Base-by-base conservation (phyloP, 352 stramenopile species). In the Phytophthora chlamydospora region DNA sequence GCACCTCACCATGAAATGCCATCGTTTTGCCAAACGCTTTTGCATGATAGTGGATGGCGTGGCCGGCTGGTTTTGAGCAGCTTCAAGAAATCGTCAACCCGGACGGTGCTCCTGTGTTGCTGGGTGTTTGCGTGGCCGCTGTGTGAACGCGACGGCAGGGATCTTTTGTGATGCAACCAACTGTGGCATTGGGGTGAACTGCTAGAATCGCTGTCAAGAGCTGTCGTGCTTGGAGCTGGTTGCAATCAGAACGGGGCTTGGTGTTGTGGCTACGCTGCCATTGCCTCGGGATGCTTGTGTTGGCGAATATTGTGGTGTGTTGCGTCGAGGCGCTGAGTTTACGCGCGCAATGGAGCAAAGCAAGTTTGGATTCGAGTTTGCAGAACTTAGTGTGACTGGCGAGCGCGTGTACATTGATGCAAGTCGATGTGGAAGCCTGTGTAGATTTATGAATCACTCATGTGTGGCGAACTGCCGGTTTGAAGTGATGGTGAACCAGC, bases 201-300 rank as follows among this genome's bases (percentile, higher is more conserved):
- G 39, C 7, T 1, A n/a, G 16, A 44, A 44, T 44, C 11, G 39
- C 39, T 44, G 39, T 16, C 39, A 14, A 6, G 38, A 43, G 14
- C 1, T 43, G 7, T 8, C 16, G 38, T 44, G 39, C 7, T 27
- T 44, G 39, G 39, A 44, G 39, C 14, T 44, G 39, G 39, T 44
- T 27, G 16, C 39, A 44, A 31, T 2, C 3, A 44, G 16, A 44
- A 44, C n/a, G 3, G 39, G n/a, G 14, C n/a, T 44, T 44, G 44
- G 44, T 14, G 44, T 51, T 5, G n/a, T 29, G n/a, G 31, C 44
- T 14, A 36, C 19, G 2, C 6, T 51, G 29, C 44, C 44, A 24
- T n/a, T 51, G 44, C 44, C 44, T 35, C 44, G 5, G n/a, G 24
- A 51, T 1, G 4, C 40, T 38, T 39, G 27, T 51, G 44, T 51